phyloP scores from a whole-genome alignment of 2,329 filamentous ascomycete species.

The Lasiodiplodia sp. region DNA sequence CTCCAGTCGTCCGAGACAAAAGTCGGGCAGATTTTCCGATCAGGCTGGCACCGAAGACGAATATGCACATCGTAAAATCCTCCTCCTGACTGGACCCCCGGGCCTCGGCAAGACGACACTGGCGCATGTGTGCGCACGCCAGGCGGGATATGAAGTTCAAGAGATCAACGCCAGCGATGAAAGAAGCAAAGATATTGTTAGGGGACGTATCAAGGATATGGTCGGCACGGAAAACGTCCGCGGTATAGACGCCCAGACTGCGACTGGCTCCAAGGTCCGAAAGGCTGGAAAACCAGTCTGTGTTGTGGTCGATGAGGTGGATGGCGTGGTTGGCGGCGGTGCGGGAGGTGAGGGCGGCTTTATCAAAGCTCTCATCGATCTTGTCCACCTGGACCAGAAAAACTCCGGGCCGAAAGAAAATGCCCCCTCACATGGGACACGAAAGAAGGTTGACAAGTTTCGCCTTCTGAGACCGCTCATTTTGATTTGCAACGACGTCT shows the following conservation, averaged over 20 bases:
- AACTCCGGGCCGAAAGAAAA: conserved; percentile 59
- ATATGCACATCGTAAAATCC: conserved; percentile 81
- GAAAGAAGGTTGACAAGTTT: conserved; percentile 84
- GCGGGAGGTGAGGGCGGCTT: conserved; percentile 86
- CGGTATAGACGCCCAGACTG: conserved; percentile 65
- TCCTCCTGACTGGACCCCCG: conserved; percentile 89
- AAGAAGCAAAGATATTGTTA: conserved; percentile 86
- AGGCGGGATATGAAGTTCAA: conserved; percentile 94
- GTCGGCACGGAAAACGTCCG: conserved; percentile 93
- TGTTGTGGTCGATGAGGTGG: conserved; percentile 94
- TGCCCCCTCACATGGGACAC: conserved; percentile 45
- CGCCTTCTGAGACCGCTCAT: conserved; percentile 86
- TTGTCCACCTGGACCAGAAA: conserved; percentile 85
- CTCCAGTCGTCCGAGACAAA: conserved; percentile 65
- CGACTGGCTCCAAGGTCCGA: conserved; percentile 61
- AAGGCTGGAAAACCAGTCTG: conserved; percentile 88
- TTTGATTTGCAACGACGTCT: conserved; percentile 96
- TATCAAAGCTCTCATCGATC: conserved; percentile 90
- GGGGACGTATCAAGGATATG: conserved; percentile 87
- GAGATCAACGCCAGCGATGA: conserved; percentile 99
- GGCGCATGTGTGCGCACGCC: conserved; percentile 92
- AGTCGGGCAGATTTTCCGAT: conserved; percentile 53
- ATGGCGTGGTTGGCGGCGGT: conserved; percentile 85
- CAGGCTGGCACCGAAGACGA: conserved; percentile 64
- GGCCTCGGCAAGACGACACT: conserved; percentile 95